phyloP scores from a whole-genome alignment of 768 basidiomycete species.

The Termitomyces sp. region DNA sequence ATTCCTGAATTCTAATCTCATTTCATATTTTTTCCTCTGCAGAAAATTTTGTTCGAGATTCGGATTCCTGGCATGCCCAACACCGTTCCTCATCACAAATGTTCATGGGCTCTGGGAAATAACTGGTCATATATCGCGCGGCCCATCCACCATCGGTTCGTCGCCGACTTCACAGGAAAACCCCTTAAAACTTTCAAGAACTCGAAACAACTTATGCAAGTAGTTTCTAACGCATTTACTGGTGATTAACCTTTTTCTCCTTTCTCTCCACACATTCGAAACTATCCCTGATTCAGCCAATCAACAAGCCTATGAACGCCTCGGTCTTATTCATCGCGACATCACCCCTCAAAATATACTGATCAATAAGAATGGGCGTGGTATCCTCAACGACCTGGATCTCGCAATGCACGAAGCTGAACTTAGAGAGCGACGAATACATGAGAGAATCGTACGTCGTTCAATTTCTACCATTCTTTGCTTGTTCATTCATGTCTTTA shows the following conservation, averaged over 20 bases:
- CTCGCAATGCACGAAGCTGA: background rate
- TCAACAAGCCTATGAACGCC: background rate
- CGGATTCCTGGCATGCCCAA: no score
- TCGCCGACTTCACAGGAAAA: constrained; percentile 17
- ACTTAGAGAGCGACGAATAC: background rate
- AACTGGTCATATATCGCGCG: background rate
- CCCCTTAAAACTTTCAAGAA: constrained; percentile 8
- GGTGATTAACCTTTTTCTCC: background rate
- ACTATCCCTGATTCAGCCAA: background rate
- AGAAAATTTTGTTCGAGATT: no score
- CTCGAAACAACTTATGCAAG: constrained; percentile 4
- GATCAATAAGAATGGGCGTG: background rate
- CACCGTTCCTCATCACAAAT: no score
- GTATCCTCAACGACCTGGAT: background rate
- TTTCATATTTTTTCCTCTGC: no score
- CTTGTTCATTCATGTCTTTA: background rate
- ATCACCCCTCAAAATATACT: background rate
- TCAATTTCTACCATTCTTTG: no score
- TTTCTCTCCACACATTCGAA: background rate
- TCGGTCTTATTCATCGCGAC: background rate
- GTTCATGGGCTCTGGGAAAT: constrained; percentile 12
- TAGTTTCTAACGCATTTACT: background rate
- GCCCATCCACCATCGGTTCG: constrained; percentile 20
- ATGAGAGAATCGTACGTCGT: background rate
- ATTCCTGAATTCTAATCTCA: no score